Evolutionary conservation across 2,329 filamentous ascomycete genomes (phyloP), one percentile per base, ranked within the genome.

Genomic region (Didymosphaeria variabile): DNA sequence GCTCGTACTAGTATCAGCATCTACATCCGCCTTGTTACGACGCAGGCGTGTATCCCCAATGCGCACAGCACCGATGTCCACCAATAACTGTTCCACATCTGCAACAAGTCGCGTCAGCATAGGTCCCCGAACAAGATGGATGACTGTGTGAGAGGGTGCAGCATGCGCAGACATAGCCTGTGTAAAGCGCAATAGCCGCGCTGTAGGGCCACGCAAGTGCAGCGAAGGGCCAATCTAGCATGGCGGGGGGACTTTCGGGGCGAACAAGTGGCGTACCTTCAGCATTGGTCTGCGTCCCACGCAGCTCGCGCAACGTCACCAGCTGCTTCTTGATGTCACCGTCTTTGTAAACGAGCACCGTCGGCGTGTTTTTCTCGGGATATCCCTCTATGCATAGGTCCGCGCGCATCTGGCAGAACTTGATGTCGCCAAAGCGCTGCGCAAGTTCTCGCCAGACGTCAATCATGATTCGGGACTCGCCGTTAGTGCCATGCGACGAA

Each of bases 371-470:
- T 59, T 87, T 86, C 72, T 98, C 95, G 1, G 95, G 95, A 78
- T 99, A 99, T 44, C 93, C 93, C 77, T 98, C 95, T 69, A 99
- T 97, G 60, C 95, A 97, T 81, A 97, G 88, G 74, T 93, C 90
- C 7, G 90, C 95, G 69, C 90, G 87, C 69, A 99, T 98, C 81
- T 98, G 92, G 78, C 94, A 98, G 80, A 99, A 99, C 81, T 99
- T 99, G 78, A 99, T 84, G 67, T 99, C 94, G 21, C 93, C 93
- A 74, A 93, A 99, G 72, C 94, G 93, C 61, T 80, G 81, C 0
- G 95, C 94, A 44, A 95, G 86, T 72, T 93, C 88, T 38, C 90
- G 85, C 94, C 94, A 99, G 21, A 97, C 83, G 74, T 97, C 91
- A 0, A 90, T 89, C 69, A 98, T 80, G 3, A 97, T 84, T 61